These are phyloP conservation scores for Cryomyces antarcticus DNA, from an alignment of 495 filamentous ascomycete genomes.

Conservation along the genomic window DNA sequence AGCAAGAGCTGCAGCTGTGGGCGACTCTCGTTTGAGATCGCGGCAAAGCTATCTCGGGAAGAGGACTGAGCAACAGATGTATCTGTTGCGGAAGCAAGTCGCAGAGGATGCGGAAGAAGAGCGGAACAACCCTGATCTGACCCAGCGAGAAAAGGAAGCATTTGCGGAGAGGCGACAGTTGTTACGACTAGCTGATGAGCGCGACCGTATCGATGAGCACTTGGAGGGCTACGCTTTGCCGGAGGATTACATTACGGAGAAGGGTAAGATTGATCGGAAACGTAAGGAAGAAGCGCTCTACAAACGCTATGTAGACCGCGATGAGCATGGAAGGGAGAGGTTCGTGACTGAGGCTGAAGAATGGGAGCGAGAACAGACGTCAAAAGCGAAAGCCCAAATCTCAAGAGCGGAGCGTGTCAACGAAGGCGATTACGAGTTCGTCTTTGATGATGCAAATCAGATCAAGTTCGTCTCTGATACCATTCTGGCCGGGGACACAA, in stretches of 20 bases:
- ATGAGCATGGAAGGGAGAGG: slow-evolving; percentile 71
- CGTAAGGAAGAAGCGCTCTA: slow-evolving; percentile 82
- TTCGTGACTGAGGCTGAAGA: slow-evolving; percentile 90
- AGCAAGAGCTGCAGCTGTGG: slow-evolving; percentile 41
- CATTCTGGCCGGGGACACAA: slow-evolving; percentile 42
- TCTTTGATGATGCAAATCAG: slow-evolving; percentile 74
- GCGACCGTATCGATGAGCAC: slow-evolving; percentile 74
- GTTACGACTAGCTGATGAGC: slow-evolving; percentile 70
- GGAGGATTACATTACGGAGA: slow-evolving; percentile 84
- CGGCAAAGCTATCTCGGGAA: slow-evolving; percentile 90
- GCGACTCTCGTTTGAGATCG: slow-evolving; percentile 59
- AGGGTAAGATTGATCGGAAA: slow-evolving; percentile 74
- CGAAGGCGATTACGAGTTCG: slow-evolving; percentile 79
- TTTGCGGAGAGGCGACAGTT: slow-evolving; percentile 82
- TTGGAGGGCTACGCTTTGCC: slow-evolving; percentile 87
- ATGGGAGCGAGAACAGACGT: slow-evolving; percentile 82
- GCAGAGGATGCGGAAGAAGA: slow-evolving; percentile 72
- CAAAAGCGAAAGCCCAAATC: slow-evolving; percentile 80
- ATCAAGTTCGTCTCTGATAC: slow-evolving; percentile 74
- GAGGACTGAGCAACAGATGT: slow-evolving; percentile 66
- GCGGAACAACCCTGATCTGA: slow-evolving; percentile 52
- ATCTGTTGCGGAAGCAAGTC: slow-evolving; percentile 76
- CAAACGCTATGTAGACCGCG: slow-evolving; percentile 74
- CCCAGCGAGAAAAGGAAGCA: slow-evolving; percentile 64
- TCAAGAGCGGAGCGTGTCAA: slow-evolving; percentile 52